Base-by-base conservation (phyloP, 2,329 filamentous ascomycete genomes). In the Diaporthe sp. region DNA sequence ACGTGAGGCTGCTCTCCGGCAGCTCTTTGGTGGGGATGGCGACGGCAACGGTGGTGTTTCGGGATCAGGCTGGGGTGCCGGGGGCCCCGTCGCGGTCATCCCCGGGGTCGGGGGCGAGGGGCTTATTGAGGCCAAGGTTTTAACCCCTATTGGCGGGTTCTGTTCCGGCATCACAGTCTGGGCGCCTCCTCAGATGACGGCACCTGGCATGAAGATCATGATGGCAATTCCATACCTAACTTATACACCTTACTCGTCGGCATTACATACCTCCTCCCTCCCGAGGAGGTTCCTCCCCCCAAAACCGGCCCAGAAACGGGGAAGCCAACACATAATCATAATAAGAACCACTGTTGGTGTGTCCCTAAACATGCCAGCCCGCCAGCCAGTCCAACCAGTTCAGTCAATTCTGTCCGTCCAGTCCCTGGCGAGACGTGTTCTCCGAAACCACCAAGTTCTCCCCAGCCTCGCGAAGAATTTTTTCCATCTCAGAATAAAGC, bases 61-160 rank as follows among this genome's bases (percentile, higher is more conserved):
- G 30, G n/a, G 47, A 25, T 4, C n/a, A 13, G 2, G 30, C 44
- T 66, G 27, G 61, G 61, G 15, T n/a, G 30, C 61, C 61, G 44
- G 61, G 42, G 30, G 10, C 3, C 61, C 61, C 61, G 63, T 37
- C 32, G 44, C 47, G 63, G 63, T 25, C 44, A 51, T 66, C 61
- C 44, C 42, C 42, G 61, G 42, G 22, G 25, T n/a, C 6, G 19
- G 42, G 10, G 8, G 19, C n/a, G 22, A 47, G 8, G 35, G 59
- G 25, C 44, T 51, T 66, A 17, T 37, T 27, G 63, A 68, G 47
- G 47, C 30, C 53, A 68, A 68, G n/a, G 63, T 68, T 68, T 68
- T 39, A 37, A 10, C n/a, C 19, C 22, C 47, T 1, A 47, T 61
- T 61, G 44, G 42, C 44, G 30, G 44, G 25, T n/a, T 30, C 27